Conservation (phyloP, 2,329 filamentous ascomycete genomes). For the Colletotrichum camelliae region DNA sequence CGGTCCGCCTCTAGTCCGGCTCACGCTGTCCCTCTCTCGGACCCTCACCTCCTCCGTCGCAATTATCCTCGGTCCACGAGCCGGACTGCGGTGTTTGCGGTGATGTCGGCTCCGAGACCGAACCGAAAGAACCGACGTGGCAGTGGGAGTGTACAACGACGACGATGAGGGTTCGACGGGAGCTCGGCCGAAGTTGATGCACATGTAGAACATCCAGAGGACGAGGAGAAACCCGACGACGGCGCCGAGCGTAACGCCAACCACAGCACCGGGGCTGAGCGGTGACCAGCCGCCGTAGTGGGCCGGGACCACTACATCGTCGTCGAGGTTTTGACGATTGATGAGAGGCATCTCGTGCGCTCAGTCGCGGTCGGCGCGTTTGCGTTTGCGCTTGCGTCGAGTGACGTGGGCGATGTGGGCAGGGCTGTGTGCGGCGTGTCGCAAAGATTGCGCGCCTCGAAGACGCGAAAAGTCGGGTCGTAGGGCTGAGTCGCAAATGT, state of each 20-base stretch:
- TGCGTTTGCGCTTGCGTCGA: neutral
- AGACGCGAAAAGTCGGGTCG: neutral
- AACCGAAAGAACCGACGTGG: slow-evolving; percentile 25
- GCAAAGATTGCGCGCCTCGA: neutral
- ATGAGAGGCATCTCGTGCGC: slow-evolving; percentile 9
- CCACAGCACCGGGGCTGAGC: slow-evolving; percentile 45
- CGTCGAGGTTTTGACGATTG: slow-evolving; percentile 9
- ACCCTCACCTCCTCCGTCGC: slow-evolving; percentile 35
- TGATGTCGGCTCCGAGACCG: slow-evolving; percentile 19
- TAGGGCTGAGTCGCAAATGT: neutral
- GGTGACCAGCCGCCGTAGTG: slow-evolving; percentile 38
- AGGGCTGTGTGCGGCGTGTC: neutral
- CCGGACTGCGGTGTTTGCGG: slow-evolving; percentile 11
- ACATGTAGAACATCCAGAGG: slow-evolving; percentile 56
- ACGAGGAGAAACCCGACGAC: slow-evolving; percentile 58
- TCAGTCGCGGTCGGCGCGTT: neutral
- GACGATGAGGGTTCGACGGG: slow-evolving; percentile 27
- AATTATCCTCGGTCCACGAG: slow-evolving; percentile 21
- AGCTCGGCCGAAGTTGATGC: slow-evolving; percentile 47
- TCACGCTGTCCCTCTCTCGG: slow-evolving; percentile 21
- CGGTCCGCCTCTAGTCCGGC: slow-evolving; percentile 8
- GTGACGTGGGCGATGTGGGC: neutral
- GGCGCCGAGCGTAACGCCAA: slow-evolving; percentile 49
- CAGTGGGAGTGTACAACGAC: slow-evolving; percentile 24
- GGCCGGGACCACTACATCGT: slow-evolving; percentile 37